Evolutionary conservation across 352 stramenopile species (phyloP), one percentile per base, ranked within the genome.

Genomic region (Phytophthora rubi): DNA sequence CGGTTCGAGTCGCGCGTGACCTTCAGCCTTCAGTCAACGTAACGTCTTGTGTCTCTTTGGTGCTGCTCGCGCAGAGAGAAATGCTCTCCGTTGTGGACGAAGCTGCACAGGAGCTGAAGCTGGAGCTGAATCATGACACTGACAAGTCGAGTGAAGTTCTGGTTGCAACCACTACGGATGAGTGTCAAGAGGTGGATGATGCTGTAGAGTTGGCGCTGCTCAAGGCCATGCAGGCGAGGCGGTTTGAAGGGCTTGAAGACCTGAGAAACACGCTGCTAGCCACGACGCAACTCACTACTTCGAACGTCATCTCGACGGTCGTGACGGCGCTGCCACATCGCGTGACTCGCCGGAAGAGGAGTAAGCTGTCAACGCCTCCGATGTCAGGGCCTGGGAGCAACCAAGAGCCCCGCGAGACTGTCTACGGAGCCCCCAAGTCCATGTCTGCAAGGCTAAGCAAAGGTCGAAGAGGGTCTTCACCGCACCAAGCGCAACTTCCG

Each of bases 271-370:
- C 73, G n/a, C 78, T 72, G 35, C 45, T 86, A 35, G 75, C 75
- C 49, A 86, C 84, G 26, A 89, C 74, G 23, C 83, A 88, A 62
- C 79, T 91, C 51, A 89, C 81, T 32, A 82, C 73, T 26, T 89
- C 85, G 8, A 90, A 86, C 55, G 80, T 91, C 56, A 77, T 90
- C 35, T 89, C 85, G 8, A 91, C 82, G 0, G 77, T 85, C 26
- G 81, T 91, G 49, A 93, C 83, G 9, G 71, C 75, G 5, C 58
- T 79, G 33, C 23, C 45, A 16, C 57, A 55, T 33, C 59, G 51
- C 39, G 52, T 12, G 59, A 59, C 28, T 2, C 65, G 21, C 26
- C 63, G 47, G 12, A 70, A 62, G 51, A 35, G 69, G 6, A 49
- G 49, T 37, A 72, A 65, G 23, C 35, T 63, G 28, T 53, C 59